phyloP scores from a whole-genome alignment of 106 monocot species.

The Acorus calamus region DNA sequence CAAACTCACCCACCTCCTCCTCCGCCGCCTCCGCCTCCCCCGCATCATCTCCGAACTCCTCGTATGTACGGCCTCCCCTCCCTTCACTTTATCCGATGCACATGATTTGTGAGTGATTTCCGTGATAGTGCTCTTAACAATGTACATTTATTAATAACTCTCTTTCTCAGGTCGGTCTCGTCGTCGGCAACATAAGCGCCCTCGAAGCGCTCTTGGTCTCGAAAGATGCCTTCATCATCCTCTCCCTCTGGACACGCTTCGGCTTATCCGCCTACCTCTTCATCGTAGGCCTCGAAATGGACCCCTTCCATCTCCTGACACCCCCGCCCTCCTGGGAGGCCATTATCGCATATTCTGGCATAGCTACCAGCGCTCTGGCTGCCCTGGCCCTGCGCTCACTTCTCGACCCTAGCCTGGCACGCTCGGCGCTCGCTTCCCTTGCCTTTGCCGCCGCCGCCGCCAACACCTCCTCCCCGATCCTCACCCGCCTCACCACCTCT shows the following conservation, averaged over 20 bases:
- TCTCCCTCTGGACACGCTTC: constrained; percentile 4
- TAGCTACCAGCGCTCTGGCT: constrained; percentile 22
- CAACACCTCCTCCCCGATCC: constrained; percentile 42
- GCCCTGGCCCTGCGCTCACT: constrained; percentile 10
- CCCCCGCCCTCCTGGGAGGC: constrained; percentile 10
- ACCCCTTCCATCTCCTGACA: constrained; percentile 21
- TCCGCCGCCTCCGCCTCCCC: constrained; percentile 48
- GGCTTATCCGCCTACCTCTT: constrained; percentile 44
- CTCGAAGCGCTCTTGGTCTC: constrained; percentile 1
- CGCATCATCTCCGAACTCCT: constrained; percentile 46
- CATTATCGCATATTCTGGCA: constrained; percentile 34
- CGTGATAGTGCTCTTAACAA: background rate
- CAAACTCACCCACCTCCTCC: constrained; percentile 31
- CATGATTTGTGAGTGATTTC: too few relatives aligned
- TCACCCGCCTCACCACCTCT: constrained; percentile 56
- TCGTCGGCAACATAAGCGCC: constrained; percentile 18
- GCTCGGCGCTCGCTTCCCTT: constrained; percentile 6
- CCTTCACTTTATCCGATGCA: too few relatives aligned
- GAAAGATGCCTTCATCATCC: background rate
- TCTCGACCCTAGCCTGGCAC: background rate
- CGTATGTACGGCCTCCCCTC: constrained; percentile 4
- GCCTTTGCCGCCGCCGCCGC: constrained; percentile 14
- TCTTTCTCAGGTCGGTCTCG: constrained; percentile 24
- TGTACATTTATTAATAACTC: background rate
- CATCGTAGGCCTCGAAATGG: constrained; percentile 64